A percentile compares a stretch with the other conserved stretches of the same genome.
Evolutionary conservation across 495 filamentous ascomycete species (phyloP).

Genomic region (Mytilinidion resinicola): DNA sequence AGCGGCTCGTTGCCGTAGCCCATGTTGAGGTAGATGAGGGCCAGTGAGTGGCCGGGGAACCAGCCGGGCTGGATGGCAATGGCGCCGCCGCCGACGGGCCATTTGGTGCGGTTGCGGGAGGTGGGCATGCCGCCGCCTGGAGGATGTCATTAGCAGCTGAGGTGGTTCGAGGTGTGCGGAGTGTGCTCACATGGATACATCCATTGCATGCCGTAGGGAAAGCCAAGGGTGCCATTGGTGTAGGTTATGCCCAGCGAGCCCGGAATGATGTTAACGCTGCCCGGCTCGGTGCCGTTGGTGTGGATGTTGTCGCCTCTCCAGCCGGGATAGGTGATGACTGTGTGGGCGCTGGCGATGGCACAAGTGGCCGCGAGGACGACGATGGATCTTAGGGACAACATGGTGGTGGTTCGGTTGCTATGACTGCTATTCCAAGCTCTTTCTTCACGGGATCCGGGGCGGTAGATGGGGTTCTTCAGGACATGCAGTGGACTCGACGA

Average conservation of each 20-base stretch:
- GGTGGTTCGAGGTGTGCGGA: not conserved
- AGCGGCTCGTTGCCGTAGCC: constrained; percentile 72
- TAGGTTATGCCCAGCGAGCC: constrained; percentile 44
- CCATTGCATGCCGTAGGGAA: constrained; percentile 96
- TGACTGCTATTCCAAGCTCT: not conserved
- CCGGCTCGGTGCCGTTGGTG: constrained; percentile 54
- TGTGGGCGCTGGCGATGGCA: constrained; percentile 63
- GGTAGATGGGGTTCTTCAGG: not conserved
- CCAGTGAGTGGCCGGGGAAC: constrained; percentile 84
- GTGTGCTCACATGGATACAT: constrained; percentile 83
- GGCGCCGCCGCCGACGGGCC: constrained; percentile 83
- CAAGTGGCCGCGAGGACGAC: constrained; percentile 35
- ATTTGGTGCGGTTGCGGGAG: constrained; percentile 79
- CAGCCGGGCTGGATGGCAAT: constrained; percentile 86
- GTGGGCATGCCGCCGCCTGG: constrained; percentile 79
- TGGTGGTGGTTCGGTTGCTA: not conserved
- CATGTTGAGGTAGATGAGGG: constrained; percentile 89
- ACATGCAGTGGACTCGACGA: constrained; percentile 2
- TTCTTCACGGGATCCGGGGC: not conserved
- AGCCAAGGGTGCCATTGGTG: constrained; percentile 42
- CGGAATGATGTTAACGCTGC: constrained; percentile 32
- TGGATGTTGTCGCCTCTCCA: constrained; percentile 91
- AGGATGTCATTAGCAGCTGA: not conserved
- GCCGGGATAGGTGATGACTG: constrained; percentile 84
- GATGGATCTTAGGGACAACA: constrained; percentile 33